Conservation (phyloP, 495 filamentous ascomycete species). For the Penicillium chermesinum region DNA sequence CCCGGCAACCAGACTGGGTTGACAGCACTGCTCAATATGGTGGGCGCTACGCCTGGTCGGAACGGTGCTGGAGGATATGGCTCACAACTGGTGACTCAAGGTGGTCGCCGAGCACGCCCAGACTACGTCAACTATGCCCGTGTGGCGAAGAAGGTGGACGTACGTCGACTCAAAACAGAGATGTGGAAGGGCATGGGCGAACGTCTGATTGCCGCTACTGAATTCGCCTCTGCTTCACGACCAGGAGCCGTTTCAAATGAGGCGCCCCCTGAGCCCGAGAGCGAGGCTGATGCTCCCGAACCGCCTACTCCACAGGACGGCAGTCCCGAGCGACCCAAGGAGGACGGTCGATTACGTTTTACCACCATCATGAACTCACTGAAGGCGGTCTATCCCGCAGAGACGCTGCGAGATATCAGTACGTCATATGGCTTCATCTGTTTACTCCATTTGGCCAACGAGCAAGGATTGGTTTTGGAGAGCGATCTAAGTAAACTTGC, state of each 20-base stretch:
- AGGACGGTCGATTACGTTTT: slow-evolving; percentile 64
- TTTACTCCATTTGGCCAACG: slow-evolving; percentile 91
- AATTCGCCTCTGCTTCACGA: slow-evolving; percentile 30
- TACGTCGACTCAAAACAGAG: slow-evolving; percentile 87
- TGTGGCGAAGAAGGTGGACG: slow-evolving; percentile 98
- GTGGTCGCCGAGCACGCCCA: slow-evolving; percentile 68
- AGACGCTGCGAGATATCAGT: slow-evolving; percentile 86
- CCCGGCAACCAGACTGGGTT: slow-evolving; percentile 33
- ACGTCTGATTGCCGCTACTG: slow-evolving; percentile 33
- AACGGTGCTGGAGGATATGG: slow-evolving; percentile 64
- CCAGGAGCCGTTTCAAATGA: slow-evolving; percentile 19
- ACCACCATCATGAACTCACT: slow-evolving; percentile 86
- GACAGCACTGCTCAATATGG: slow-evolving; percentile 38
- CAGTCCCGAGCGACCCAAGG: slow-evolving; percentile 21
- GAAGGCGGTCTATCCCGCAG: slow-evolving; percentile 76
- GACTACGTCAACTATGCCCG: slow-evolving; percentile 97
- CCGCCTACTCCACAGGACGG: slow-evolving; percentile 33
- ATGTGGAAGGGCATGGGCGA: slow-evolving; percentile 85
- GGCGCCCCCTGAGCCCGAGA: slow-evolving; percentile 21
- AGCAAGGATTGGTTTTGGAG: slow-evolving; percentile 75
- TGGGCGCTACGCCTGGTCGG: slow-evolving; percentile 40
- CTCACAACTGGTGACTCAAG: slow-evolving; percentile 86
- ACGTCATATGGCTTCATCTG: slow-evolving; percentile 98
- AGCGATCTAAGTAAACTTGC: slow-evolving; percentile 38
- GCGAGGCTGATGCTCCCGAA: slow-evolving; percentile 23